phyloP scores from a whole-genome alignment of 805 yeast species.

The Metschnikowia orientalis region DNA sequence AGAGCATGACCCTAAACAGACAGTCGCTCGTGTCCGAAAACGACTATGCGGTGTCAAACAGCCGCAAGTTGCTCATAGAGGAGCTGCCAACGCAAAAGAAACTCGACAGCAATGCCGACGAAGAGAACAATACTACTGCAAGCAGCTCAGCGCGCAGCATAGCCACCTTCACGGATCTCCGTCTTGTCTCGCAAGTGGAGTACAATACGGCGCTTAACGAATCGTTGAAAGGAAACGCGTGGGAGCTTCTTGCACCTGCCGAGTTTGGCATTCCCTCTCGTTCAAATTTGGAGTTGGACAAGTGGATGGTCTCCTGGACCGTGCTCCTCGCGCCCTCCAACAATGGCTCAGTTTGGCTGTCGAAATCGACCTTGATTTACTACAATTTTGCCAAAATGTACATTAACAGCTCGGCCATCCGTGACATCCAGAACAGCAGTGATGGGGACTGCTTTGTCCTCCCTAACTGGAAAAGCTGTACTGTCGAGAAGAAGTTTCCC shows the following conservation, averaged over 20 bases:
- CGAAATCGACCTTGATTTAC: constrained; percentile 64
- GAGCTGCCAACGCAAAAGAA: neutral
- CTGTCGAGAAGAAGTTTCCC: neutral
- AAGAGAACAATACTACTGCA: neutral
- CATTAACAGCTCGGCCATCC: constrained; percentile 51
- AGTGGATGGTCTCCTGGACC: constrained; percentile 81
- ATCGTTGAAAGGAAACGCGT: constrained; percentile 54
- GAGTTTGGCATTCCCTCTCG: constrained; percentile 66
- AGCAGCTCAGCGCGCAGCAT: neutral
- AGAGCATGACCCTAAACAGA: constrained; percentile 55
- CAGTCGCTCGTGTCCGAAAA: constrained; percentile 49
- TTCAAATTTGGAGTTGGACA: constrained; percentile 61
- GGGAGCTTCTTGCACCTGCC: constrained; percentile 58
- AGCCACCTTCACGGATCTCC: constrained; percentile 40
- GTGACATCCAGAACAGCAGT: constrained; percentile 34
- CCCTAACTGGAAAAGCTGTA: constrained; percentile 30
- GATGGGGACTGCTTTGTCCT: constrained; percentile 23
- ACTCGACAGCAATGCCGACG: neutral
- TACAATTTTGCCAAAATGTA: constrained; percentile 76
- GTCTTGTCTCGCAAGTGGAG: constrained; percentile 63
- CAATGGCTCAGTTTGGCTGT: constrained; percentile 57
- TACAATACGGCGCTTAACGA: constrained; percentile 60
- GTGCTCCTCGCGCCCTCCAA: constrained; percentile 58
- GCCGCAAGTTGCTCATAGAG: constrained; percentile 33
- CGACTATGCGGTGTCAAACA: constrained; percentile 42